Percentiles rank a stretch among this genome's conserved stretches.
Conservation (phyloP, 2,329 filamentous ascomycete species). For the Claviceps digitariae region DNA sequence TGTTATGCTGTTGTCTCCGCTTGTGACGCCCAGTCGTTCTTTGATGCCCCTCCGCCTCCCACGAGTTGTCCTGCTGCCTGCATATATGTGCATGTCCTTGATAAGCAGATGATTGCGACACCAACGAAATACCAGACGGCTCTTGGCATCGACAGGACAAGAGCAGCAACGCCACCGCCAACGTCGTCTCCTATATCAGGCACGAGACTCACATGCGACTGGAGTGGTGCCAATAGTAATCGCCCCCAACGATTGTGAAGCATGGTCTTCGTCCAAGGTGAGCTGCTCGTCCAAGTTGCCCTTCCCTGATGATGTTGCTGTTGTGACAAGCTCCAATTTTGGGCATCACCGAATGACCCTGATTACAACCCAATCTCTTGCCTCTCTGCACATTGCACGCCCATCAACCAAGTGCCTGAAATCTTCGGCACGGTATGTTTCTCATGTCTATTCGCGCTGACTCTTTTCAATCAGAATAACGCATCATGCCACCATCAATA, state of each 20-base stretch:
- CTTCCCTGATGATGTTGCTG: neutral
- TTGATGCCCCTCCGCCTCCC: neutral
- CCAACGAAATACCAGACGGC: neutral
- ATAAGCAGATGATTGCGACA: neutral
- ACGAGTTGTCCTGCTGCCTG: neutral
- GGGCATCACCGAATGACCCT: constrained; percentile 1
- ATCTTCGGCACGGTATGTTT: neutral
- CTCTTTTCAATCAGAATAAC: constrained; percentile 5
- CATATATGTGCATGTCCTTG: too few species aligned
- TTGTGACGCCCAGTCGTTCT: neutral
- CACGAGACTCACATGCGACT: neutral
- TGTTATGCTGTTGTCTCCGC: neutral
- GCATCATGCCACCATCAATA: constrained; percentile 12
- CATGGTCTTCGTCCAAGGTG: constrained; percentile 3
- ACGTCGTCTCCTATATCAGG: neutral
- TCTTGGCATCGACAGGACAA: neutral
- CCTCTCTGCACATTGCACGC: neutral
- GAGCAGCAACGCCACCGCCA: neutral
- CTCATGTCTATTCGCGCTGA: constrained; percentile 5
- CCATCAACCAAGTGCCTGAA: neutral
- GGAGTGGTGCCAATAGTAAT: neutral
- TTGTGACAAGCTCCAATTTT: constrained; percentile 1
- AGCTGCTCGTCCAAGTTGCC: neutral
- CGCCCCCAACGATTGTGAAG: neutral
- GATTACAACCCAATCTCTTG: neutral